These are phyloP conservation scores for Capsicum rhomboideum DNA, from an alignment of 257 asterid genomes.

Conservation along the genomic window DNA sequence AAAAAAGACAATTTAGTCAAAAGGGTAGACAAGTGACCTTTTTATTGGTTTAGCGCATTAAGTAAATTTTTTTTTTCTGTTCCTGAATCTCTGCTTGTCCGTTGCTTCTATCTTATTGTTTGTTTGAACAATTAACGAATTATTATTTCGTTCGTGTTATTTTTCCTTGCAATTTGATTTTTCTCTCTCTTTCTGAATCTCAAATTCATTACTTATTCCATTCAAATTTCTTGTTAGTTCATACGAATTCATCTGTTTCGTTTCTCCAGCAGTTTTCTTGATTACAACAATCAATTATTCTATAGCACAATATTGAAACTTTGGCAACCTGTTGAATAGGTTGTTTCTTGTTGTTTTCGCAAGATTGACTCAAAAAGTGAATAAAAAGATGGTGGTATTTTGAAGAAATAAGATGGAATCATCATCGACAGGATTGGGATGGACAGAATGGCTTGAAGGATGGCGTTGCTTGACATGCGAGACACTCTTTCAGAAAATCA, in stretches of 20 bases:
- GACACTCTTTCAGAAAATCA: conserved; percentile 78
- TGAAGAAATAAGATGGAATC: neutral
- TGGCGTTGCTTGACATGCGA: conserved; percentile 55
- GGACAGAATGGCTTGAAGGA: conserved; percentile 83
- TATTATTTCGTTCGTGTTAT: neutral
- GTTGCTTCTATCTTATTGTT: neutral
- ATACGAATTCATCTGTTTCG: neutral
- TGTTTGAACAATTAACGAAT: neutral
- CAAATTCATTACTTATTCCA: neutral
- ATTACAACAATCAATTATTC: neutral
- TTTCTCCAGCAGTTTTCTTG: neutral
- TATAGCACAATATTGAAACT: neutral
- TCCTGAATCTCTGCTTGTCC: neutral
- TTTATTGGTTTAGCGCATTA: neutral
- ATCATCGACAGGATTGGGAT: conserved; percentile 35
- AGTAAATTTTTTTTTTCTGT: neutral
- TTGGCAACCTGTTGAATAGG: neutral
- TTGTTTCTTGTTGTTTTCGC: too few species aligned
- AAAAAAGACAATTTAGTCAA: neutral
- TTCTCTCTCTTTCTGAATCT: neutral
- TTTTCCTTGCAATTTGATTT: neutral
- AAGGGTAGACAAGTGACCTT: neutral
- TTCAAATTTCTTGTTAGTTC: neutral
- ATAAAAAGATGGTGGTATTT: neutral
- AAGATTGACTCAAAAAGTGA: neutral